Evolutionary conservation across 495 filamentous ascomycete species (phyloP), one percentile per base, ranked within the genome.

Genomic region (Tuber aestivum): DNA sequence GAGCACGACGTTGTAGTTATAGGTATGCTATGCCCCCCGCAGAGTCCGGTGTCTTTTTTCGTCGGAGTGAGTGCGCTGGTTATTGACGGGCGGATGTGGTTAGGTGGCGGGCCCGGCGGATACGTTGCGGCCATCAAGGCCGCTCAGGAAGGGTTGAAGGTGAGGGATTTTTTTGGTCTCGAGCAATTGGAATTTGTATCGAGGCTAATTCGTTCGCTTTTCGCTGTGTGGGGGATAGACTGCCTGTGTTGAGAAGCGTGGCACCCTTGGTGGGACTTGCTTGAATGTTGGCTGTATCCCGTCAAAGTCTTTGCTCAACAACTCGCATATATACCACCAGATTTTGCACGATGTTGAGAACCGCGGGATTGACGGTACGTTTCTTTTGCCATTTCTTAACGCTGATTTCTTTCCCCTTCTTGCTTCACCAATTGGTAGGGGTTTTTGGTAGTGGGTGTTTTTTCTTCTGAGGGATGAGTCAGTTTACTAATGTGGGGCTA

Each of bases 61-160:
- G 23, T 32, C 27, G 72, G n/a, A 74, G 9, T 48, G 56, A 50
- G 18, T 41, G 56, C 69, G 68, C 41, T 75, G 61, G 42, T 44
- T 72, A 45, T 75, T 80, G 70, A 80, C 61, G 45, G 38, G 50
- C 44, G 56, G 41, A 70, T 78, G 71, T 77, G 42, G 79, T 94
- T 97, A 82, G 95, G 95, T 83, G 95, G 95, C 84, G 95, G 95
- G 87, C 96, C 97, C 80, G 95, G 94, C 81, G 95, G 95, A 84
- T 99, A 99, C 88, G 96, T 98, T 82, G 94, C 95, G 77, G 95
- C 95, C 78, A 99, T 99, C 89, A 98, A 97, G 87, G 95, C 96
- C 81, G 95, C 94, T 71, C 95, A 99, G 85, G 94, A 95, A 84
- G 96, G 95, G 82, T 87, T 99, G 84, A 99, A 98, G 91, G 95